These are phyloP conservation scores for Abelmoschus esculentus DNA, from an alignment of 345 rosid species.

Conservation along the genomic window DNA sequence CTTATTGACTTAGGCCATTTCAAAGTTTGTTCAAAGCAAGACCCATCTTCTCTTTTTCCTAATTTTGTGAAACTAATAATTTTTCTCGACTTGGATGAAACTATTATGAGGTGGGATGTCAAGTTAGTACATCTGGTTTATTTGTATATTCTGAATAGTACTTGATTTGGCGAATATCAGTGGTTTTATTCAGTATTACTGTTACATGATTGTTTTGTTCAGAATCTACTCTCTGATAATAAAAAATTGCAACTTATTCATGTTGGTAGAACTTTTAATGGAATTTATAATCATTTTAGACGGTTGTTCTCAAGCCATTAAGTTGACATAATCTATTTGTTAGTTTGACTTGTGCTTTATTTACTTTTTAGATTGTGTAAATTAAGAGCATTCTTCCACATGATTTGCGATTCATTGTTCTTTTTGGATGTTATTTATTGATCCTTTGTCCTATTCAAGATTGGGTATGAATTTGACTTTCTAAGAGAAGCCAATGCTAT, in stretches of 20 bases:
- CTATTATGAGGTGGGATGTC: not conserved
- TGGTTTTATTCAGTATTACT: not conserved
- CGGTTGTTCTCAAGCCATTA: not conserved
- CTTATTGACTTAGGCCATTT: not conserved
- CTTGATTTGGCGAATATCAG: not conserved
- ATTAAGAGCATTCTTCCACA: not conserved
- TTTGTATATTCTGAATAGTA: not conserved
- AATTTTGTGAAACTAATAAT: not conserved
- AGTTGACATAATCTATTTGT: too few relatives aligned
- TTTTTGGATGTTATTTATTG: constrained; percentile 1
- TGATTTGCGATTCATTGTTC: constrained; percentile 3
- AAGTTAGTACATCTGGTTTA: not conserved
- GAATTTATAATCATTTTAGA: not conserved
- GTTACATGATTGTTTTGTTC: not conserved
- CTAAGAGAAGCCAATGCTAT: constrained; percentile 81
- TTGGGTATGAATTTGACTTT: constrained; percentile 94
- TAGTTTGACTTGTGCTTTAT: not conserved
- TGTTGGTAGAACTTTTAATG: too few relatives aligned
- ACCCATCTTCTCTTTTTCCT: not conserved
- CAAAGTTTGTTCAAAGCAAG: not conserved
- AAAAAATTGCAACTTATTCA: not conserved
- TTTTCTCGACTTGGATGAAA: not conserved
- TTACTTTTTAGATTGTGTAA: not conserved
- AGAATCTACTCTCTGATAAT: not conserved
- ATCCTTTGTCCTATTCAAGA: constrained; percentile 43